Conservation (phyloP, 306 rosid genomes). For the Cyamopsis tetragonoloba region DNA sequence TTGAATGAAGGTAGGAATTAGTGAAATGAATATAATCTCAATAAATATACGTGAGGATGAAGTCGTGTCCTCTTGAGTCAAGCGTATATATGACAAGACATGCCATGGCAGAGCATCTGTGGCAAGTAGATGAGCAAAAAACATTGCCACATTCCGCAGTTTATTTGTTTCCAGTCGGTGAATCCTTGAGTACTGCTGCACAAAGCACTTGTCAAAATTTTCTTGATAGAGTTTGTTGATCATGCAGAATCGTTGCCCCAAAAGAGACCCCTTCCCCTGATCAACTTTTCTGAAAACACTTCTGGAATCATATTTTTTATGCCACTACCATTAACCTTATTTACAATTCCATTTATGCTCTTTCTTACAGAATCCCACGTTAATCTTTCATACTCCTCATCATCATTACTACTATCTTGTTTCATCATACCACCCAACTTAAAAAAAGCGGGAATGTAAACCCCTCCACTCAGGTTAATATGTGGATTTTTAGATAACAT, state of each 20-base stretch:
- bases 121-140: conserved; percentile 89
- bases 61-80: conserved; percentile 89
- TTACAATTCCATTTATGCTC: conserved; percentile 91
- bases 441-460: conserved; percentile 88
- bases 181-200: conserved; percentile 88
- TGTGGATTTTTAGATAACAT: too few relatives aligned
- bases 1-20: too few relatives aligned
- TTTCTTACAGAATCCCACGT: conserved; percentile 96
- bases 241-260: conserved; percentile 87
- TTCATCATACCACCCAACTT: conserved; percentile 94
- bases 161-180: conserved; percentile 85
- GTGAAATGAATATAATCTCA: conserved; percentile 85
- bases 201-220: conserved; percentile 88
- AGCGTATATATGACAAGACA: conserved; percentile 66
- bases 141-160: conserved; percentile 73
- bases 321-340: conserved; percentile 88
- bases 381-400: conserved; percentile 73
- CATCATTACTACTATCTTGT: conserved; percentile 78
- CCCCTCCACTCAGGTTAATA: conserved; percentile 96
- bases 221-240: conserved; percentile 89
- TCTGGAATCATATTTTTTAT: conserved; percentile 84
- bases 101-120: conserved; percentile 93
- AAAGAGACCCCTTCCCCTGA: conserved; percentile 90
- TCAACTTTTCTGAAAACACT: conserved; percentile 70
- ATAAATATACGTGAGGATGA: conserved; percentile 86